Conservation (phyloP, 2,329 filamentous ascomycete species). For the Colletotrichum sp. region DNA sequence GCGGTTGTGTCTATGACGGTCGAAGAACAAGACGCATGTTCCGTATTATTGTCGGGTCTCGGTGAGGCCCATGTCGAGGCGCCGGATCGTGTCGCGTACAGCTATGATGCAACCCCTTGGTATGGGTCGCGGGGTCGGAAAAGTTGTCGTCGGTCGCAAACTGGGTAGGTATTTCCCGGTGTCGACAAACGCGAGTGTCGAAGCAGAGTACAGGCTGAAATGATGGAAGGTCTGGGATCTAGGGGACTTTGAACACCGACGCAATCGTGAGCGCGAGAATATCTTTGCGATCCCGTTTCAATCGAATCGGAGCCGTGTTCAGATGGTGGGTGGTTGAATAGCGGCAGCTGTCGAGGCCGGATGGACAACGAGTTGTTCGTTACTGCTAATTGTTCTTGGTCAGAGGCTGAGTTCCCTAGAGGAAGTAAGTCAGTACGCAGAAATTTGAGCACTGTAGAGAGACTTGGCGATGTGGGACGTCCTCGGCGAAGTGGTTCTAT, state of each 20-base stretch:
- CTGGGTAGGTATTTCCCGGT: not conserved
- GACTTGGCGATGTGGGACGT: not conserved
- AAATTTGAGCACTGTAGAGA: not conserved
- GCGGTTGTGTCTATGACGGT: not conserved
- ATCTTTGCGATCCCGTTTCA: not conserved
- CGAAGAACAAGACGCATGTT: slow-evolving; percentile 3
- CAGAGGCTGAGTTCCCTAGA: not conserved
- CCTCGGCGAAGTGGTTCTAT: not conserved
- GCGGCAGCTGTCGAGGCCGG: not conserved
- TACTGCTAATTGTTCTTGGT: not conserved
- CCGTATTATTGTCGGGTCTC: not conserved
- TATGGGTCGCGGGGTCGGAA: not conserved
- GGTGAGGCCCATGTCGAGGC: not conserved
- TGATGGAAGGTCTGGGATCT: not conserved
- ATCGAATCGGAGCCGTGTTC: not conserved
- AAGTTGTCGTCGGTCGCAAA: not conserved
- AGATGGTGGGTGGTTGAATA: not conserved
- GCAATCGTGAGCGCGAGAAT: not conserved
- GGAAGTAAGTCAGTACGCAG: not conserved
- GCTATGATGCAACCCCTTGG: not conserved
- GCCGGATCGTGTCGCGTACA: not conserved
- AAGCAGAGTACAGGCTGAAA: not conserved
- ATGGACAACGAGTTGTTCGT: not conserved
- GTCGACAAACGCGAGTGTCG: not conserved
- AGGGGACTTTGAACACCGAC: not conserved